Conservation (phyloP, 2,329 filamentous ascomycete species). For the Lasiodiplodia hormozganensis region DNA sequence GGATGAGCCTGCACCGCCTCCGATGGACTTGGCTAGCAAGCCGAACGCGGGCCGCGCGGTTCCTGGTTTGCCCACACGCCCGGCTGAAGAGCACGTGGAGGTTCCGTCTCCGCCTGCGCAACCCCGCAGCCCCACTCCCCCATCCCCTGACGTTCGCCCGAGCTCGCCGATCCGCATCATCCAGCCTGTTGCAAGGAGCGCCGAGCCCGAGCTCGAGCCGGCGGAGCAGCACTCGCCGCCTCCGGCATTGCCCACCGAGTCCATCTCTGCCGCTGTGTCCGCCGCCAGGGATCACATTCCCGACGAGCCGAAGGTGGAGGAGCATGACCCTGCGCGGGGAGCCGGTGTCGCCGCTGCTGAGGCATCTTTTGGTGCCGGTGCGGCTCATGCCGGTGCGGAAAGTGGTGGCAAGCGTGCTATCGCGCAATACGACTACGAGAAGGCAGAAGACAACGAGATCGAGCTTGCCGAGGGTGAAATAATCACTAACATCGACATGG, state of each 20-base stretch:
- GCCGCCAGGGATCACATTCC: slow-evolving; percentile 66
- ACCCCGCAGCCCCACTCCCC: slow-evolving; percentile 56
- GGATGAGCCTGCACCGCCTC: slow-evolving; percentile 60
- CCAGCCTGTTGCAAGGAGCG: slow-evolving; percentile 77
- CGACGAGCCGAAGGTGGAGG: slow-evolving; percentile 68
- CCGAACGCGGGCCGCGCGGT: slow-evolving; percentile 71
- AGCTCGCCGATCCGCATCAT: slow-evolving; percentile 84
- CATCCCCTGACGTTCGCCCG: slow-evolving; percentile 59
- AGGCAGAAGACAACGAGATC: slow-evolving; percentile 96
- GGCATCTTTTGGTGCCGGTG: slow-evolving; percentile 50
- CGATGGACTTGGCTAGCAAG: slow-evolving; percentile 71
- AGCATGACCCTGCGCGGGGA: slow-evolving; percentile 62
- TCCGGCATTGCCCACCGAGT: slow-evolving; percentile 67
- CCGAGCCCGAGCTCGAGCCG: slow-evolving; percentile 59
- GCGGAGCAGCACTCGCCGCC: slow-evolving; percentile 57
- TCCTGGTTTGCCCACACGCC: slow-evolving; percentile 74
- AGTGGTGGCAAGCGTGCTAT: slow-evolving; percentile 73
- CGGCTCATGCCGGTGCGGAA: slow-evolving; percentile 44
- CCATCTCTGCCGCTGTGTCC: slow-evolving; percentile 68
- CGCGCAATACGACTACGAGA: slow-evolving; percentile 95
- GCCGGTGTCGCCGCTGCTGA: slow-evolving; percentile 55
- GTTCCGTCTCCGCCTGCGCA: slow-evolving; percentile 49
- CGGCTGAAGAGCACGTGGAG: slow-evolving; percentile 55
- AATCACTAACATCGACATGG: slow-evolving; percentile 93
- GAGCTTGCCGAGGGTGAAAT: slow-evolving; percentile 87